Base-by-base conservation (phyloP, 2,329 filamentous ascomycete genomes). In the Cladophialophora psammophila region DNA sequence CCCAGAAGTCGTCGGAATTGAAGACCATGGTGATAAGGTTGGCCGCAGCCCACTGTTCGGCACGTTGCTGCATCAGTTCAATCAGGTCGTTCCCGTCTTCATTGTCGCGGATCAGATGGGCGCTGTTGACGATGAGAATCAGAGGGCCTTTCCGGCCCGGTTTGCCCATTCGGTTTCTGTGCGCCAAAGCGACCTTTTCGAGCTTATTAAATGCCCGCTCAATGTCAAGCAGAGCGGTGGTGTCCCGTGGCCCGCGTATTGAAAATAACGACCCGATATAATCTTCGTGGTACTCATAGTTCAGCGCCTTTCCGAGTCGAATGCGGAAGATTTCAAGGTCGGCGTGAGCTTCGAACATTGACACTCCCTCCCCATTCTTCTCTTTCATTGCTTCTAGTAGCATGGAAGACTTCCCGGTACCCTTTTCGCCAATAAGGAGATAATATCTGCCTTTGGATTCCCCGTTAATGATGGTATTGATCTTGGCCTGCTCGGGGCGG, bases 1-100 rank as follows among this genome's bases (percentile, higher is more conserved):
- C 91, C 95, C 95, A 99, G 80, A 97, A 99, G 77, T 98, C 95
- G 78, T 99, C 95, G 62, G 90, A 94, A 80, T 97, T 98, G 81
- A 99, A 93, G 38, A 99, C 89, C 66, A 89, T 82, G 0, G 95
- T 98, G 35, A 96, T 92, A 8, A 99, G 85, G 71, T 93, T 94
- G 20, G 91, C 88, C 1, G 94, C 95, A 1, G 95, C 94, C 95
- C 95, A 99, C 78, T 95, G 91, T 79, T 99, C 95, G 1, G 95
- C 94, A 36, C 94, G 88, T 77, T 99, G 95, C 76, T 99, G 95
- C 35, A 99, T 88, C 58, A 99, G 87, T 78, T 99, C 95, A 50
- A 99, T 88, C 13, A 99, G 83, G 76, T 98, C 93, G 64, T 91
- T 90, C n/a, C 95, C 95, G 74, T 96, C 92, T 5, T 96, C 92